Conservation (phyloP, 2,329 filamentous ascomycete genomes). For the Fusarium zealandicum region DNA sequence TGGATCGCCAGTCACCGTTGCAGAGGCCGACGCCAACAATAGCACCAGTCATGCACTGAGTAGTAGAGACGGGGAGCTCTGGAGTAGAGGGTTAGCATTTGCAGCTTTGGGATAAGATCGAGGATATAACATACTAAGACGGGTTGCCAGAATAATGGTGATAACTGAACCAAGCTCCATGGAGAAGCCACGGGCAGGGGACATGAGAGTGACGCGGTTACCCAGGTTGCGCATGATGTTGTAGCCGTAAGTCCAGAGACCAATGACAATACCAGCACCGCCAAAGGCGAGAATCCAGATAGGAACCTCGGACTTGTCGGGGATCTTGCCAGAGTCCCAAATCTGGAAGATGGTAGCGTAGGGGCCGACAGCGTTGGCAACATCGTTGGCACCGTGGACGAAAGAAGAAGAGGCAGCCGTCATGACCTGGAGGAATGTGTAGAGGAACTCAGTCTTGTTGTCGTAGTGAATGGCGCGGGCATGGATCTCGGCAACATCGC, state of each 20-base stretch:
- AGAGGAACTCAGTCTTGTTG: constrained; percentile 68
- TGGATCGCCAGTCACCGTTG: constrained; percentile 63
- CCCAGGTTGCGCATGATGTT: constrained; percentile 70
- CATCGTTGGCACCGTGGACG: constrained; percentile 72
- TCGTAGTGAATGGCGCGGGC: constrained; percentile 65
- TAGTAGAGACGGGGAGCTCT: constrained; percentile 69
- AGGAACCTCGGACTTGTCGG: constrained; percentile 58
- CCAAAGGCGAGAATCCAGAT: constrained; percentile 66
- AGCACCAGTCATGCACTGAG: constrained; percentile 69
- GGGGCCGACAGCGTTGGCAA: constrained; percentile 68
- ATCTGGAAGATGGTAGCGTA: constrained; percentile 69
- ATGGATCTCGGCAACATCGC: constrained; percentile 62
- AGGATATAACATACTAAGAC: constrained; percentile 53
- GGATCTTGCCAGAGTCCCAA: constrained; percentile 59
- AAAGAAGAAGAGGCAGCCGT: constrained; percentile 70
- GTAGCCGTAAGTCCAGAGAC: constrained; percentile 68
- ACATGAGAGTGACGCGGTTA: constrained; percentile 69
- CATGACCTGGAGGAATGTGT: constrained; percentile 66
- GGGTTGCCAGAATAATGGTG: constrained; percentile 70
- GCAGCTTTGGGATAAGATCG: background rate
- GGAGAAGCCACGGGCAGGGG: constrained; percentile 64
- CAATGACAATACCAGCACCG: constrained; percentile 59
- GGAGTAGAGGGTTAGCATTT: constrained; percentile 15
- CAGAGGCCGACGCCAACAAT: constrained; percentile 69
- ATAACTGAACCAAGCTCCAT: constrained; percentile 68